Base-by-base conservation (phyloP, 805 yeast species). In the Starmerella stigmatis region DNA sequence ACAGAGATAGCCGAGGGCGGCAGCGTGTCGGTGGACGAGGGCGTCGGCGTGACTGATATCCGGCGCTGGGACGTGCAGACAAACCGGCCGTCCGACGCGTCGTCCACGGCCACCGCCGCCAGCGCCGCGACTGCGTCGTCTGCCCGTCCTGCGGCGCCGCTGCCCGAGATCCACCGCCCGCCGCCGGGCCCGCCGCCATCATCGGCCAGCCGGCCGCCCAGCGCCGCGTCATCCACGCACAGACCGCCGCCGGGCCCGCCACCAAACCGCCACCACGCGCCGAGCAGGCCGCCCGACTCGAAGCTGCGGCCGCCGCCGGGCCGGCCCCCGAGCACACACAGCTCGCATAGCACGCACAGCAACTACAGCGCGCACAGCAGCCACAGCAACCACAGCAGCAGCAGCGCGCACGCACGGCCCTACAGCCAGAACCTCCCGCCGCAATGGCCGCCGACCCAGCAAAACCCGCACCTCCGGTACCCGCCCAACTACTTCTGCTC, bases 401-500 rank as follows among this genome's bases (percentile, higher is more conserved):
- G 13, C 13, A 16, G 32, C 27, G 27, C 19, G 11, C n/a, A 10
- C 15, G 12, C 15, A 40, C 40, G 13, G 16, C 40, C 29, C 10
- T 33, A 25, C 15, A 31, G 19, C 37, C 44, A 41, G 20, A 21
- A 38, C 20, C 21, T 32, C 20, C 44, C 44, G 15, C 37, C 30
- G 28, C 41, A 37, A 8, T 16, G 25, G 17, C 43, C 44, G 13
- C 45, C 46, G 27, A 43, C 20, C n/a, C 37, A 38, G 23, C 20
- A 42, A 26, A 38, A 38, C 33, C 54, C 52, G 20, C 50, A 50
- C 6, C 83, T 88, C 0, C 81, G 45, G 41, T 85, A 81, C 55
- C 92, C 94, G 0, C 59, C 50, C 2, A 68, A 74, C 2, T 79
- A 65, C 57, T 63, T 65, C 47, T 85, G 94, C 57, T 62, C 65